Evolutionary conservation across 179 eudicot species (phyloP).

Genomic region (Vitellaria paradoxa): DNA sequence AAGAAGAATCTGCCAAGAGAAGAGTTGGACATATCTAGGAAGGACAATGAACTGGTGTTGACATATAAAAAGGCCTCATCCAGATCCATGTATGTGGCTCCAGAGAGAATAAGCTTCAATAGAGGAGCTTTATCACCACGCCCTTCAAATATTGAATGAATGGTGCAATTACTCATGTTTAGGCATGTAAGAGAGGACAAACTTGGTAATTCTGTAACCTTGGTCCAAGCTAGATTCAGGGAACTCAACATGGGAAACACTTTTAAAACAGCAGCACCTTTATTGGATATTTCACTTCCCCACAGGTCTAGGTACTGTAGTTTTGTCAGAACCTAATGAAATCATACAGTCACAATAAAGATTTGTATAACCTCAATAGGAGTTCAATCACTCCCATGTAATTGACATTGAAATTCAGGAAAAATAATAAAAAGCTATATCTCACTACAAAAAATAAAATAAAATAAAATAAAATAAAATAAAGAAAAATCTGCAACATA

Average conservation of each 20-base stretch:
- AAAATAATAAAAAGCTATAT: background rate
- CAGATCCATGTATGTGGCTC: conserved; percentile 42
- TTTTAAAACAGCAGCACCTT: conserved; percentile 42
- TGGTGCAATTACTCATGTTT: conserved; percentile 76
- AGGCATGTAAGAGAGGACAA: conserved; percentile 53
- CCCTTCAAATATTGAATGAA: conserved; percentile 45
- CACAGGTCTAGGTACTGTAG: conserved; percentile 77
- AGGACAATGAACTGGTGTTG: conserved; percentile 41
- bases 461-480: no score
- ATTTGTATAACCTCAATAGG: background rate
- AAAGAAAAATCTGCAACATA: background rate
- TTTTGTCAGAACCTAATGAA: conserved; percentile 53
- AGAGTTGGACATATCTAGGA: conserved; percentile 65
- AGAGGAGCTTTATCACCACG: conserved; percentile 38
- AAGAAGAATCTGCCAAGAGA: conserved; percentile 42
- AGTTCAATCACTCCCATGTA: background rate
- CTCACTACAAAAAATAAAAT: background rate
- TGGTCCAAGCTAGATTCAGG: conserved; percentile 83
- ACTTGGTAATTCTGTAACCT: conserved; percentile 58
- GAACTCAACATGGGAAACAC: conserved; percentile 47
- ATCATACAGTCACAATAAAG: background rate
- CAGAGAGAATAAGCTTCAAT: conserved; percentile 54
- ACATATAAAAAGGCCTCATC: conserved; percentile 39
- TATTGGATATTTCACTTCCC: conserved; percentile 72
- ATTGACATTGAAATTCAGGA: background rate